Conservation (phyloP, 2,329 filamentous ascomycete species). For the Fusarium sp. region DNA sequence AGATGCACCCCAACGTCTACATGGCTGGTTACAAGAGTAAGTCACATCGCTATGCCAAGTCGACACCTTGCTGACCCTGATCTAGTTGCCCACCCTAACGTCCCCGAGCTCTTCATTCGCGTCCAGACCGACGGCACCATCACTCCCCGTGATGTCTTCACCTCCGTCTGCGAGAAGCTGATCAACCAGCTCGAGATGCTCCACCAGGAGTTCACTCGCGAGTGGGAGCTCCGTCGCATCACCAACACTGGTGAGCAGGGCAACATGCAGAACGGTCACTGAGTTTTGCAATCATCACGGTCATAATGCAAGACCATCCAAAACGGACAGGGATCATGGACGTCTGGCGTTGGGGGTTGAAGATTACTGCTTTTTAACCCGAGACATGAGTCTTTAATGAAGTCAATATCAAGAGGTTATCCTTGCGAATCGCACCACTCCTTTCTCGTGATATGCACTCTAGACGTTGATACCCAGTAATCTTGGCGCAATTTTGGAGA, state of each 20-base stretch:
- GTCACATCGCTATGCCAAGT: conserved; percentile 35
- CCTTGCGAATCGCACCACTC: conserved; percentile 14
- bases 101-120: conserved; percentile 71
- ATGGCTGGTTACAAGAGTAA: conserved; percentile 92
- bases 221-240: conserved; percentile 89
- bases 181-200: conserved; percentile 82
- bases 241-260: conserved; percentile 70
- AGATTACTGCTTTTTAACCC: conserved; percentile 37
- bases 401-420: conserved; percentile 31
- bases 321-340: conserved; percentile 33
- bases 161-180: conserved; percentile 80
- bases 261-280: conserved; percentile 52
- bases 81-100: conserved; percentile 65
- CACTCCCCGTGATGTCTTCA: conserved; percentile 86
- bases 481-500: neutral
- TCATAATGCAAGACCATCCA: conserved; percentile 14
- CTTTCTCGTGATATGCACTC: conserved; percentile 20
- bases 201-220: conserved; percentile 88
- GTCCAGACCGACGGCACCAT: conserved; percentile 91
- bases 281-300: conserved; percentile 17
- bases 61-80: conserved; percentile 11
- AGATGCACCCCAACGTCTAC: conserved; percentile 81
- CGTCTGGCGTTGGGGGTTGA: conserved; percentile 42
- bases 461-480: conserved; percentile 1
- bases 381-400: conserved; percentile 25